phyloP scores from a whole-genome alignment of 2,329 filamentous ascomycete genomes.

The Elsinoe batatas region DNA sequence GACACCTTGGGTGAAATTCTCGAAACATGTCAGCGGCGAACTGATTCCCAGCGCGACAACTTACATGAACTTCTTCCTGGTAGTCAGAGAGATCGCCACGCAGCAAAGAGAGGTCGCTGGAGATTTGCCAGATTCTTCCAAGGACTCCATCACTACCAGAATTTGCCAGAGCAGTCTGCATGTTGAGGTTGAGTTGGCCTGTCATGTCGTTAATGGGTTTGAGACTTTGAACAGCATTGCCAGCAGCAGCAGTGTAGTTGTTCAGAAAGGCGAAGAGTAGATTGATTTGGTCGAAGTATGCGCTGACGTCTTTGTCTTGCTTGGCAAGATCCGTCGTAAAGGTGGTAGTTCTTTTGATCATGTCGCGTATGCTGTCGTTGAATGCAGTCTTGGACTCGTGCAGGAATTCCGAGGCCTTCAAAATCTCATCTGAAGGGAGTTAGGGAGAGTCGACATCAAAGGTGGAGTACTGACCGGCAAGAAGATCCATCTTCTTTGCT shows the following conservation, averaged over 20 bases:
- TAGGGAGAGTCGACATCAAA: neutral
- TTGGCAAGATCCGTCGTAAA: neutral
- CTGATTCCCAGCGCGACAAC: neutral
- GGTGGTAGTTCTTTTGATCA: neutral
- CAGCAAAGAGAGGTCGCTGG: neutral
- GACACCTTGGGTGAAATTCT: neutral
- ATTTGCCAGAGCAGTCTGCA: neutral
- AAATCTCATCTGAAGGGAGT: neutral
- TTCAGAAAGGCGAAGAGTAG: neutral
- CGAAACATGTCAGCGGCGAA: neutral
- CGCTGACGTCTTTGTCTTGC: slow-evolving; percentile 1
- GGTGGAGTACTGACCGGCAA: slow-evolving; percentile 36
- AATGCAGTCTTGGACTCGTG: neutral
- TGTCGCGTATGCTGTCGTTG: neutral
- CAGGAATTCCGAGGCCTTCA: neutral
- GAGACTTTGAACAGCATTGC: neutral
- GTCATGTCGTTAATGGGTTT: neutral
- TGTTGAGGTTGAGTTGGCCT: neutral
- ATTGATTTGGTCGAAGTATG: neutral
- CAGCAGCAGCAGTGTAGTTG: neutral
- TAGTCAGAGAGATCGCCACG: neutral
- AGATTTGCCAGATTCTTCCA: neutral
- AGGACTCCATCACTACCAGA: neutral
- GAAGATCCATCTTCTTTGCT: slow-evolving; percentile 48
- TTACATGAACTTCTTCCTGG: neutral